Evolutionary conservation across 2,329 filamentous ascomycete genomes (phyloP).

Genomic region (Cordyceps tenuipes): DNA sequence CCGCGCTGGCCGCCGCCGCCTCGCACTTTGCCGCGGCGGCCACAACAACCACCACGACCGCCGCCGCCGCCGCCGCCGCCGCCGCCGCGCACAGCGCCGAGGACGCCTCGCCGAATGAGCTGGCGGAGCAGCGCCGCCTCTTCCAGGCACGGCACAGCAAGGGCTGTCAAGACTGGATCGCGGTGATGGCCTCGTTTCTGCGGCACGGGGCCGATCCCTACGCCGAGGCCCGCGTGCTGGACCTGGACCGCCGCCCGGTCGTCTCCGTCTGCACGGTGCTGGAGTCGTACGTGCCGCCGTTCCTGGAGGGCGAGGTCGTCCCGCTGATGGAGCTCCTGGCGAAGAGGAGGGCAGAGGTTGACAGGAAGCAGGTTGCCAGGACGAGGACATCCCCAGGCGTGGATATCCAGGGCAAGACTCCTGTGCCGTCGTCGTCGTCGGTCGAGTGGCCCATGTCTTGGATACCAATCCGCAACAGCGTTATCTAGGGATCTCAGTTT

Average conservation of each 20-base stretch:
- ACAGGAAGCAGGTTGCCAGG: background rate
- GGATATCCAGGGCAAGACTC: background rate
- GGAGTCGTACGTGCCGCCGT: background rate
- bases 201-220: constrained; percentile 2
- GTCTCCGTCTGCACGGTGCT: background rate
- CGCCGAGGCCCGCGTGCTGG: background rate
- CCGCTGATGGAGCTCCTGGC: background rate
- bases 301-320: background rate
- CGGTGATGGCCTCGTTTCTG: background rate
- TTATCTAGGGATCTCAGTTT: background rate
- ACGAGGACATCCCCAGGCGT: background rate
- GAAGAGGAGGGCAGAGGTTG: background rate
- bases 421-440: background rate
- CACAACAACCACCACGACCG: too few species aligned
- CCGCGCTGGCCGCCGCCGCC: background rate
- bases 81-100: too few species aligned
- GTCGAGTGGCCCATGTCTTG: constrained; percentile 4
- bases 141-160: background rate
- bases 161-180: background rate
- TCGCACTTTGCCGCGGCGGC: background rate
- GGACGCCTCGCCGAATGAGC: too few species aligned
- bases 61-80: too few species aligned
- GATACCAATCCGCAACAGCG: background rate
- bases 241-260: background rate
- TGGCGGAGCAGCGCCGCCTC: too few species aligned